Evolutionary conservation across 2,329 filamentous ascomycete species (phyloP).

Genomic region (Talaromyces sp.): DNA sequence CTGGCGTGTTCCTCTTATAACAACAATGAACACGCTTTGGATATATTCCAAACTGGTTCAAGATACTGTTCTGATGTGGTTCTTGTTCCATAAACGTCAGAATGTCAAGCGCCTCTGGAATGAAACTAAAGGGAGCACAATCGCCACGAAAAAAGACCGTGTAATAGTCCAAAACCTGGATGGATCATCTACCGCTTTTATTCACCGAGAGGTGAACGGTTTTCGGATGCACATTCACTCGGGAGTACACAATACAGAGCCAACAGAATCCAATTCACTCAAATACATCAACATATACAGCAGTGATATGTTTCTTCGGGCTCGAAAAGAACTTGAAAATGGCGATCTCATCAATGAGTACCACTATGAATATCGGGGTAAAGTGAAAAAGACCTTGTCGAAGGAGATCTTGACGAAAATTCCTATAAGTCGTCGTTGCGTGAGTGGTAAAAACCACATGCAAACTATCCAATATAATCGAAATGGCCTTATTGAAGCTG

Average conservation of each 20-base stretch:
- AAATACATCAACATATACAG: slow-evolving; percentile 45
- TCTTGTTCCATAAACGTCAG: slow-evolving; percentile 45
- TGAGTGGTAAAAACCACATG: slow-evolving; percentile 40
- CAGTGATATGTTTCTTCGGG: slow-evolving; percentile 40
- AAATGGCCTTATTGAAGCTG: slow-evolving; percentile 49
- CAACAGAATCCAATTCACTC: slow-evolving; percentile 36
- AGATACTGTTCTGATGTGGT: slow-evolving; percentile 40
- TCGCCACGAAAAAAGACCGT: slow-evolving; percentile 43
- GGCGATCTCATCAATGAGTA: slow-evolving; percentile 42
- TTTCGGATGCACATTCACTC: slow-evolving; percentile 38
- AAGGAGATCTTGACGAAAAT: slow-evolving; percentile 28
- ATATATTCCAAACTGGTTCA: slow-evolving; percentile 43
- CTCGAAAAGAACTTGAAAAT: slow-evolving; percentile 42
- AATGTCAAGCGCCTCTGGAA: slow-evolving; percentile 44
- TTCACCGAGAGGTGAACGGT: slow-evolving; percentile 33
- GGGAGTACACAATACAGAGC: slow-evolving; percentile 42
- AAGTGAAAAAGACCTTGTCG: slow-evolving; percentile 21
- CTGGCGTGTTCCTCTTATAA: slow-evolving; percentile 32
- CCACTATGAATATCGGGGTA: slow-evolving; percentile 41
- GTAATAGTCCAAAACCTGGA: slow-evolving; percentile 45
- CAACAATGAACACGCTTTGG: slow-evolving; percentile 45
- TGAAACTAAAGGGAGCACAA: slow-evolving; percentile 45
- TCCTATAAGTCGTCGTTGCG: slow-evolving; percentile 43
- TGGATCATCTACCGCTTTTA: slow-evolving; percentile 47
- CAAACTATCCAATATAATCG: slow-evolving; percentile 49